Base-by-base conservation (phyloP, 2,329 filamentous ascomycete genomes). In the Cercospora sp. region DNA sequence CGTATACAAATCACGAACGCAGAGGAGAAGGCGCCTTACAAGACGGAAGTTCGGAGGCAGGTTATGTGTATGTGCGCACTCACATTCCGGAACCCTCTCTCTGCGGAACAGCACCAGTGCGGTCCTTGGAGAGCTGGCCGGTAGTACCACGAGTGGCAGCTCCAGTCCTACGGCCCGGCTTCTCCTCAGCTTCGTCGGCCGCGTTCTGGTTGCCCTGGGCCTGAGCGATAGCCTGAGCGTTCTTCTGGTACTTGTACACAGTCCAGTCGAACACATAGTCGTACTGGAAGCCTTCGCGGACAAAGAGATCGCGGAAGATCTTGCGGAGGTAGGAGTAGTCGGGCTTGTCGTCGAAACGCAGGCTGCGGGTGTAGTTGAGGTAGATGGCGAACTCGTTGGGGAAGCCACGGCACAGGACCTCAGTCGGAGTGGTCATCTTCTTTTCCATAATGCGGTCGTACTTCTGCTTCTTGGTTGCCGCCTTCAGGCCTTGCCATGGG, bases 371-470 rank as follows among this genome's bases (percentile, higher is more conserved):
- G 87, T 99, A 98, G 90, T 98, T 98, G 72, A 99, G 88, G 83
- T 99, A 99, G 82, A 98, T 98, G 85, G 94, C 94, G 77, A 99
- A 99, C 84, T 99, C 95, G 82, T 98, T 97, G 76, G 95, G 95
- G 86, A 99, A 98, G 74, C 95, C 95, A 81, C 94, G 93, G 90
- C 95, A 99, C 60, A 99, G 92, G 60, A 97, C 94, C 83, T 99
- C 94, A 75, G 94, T 98, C 8, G 95, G 94, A 3, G 95, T 99
- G 13, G 95, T 99, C 95, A 98, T 98, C 92, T 99, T 99, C 90
- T 99, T 99, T 87, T 99, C 95, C 94, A 98, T 98, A 84, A 99
- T 99, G 73, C 94, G 90, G 84, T 99, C 95, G 80, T 99, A 98
- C 86, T 99, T 99, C 86, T 98, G 95, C 88, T 99, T 90, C 82